Evolutionary conservation across 768 basidiomycete species (phyloP), one percentile per base, ranked within the genome.

Genomic region (Boletus sp.): DNA sequence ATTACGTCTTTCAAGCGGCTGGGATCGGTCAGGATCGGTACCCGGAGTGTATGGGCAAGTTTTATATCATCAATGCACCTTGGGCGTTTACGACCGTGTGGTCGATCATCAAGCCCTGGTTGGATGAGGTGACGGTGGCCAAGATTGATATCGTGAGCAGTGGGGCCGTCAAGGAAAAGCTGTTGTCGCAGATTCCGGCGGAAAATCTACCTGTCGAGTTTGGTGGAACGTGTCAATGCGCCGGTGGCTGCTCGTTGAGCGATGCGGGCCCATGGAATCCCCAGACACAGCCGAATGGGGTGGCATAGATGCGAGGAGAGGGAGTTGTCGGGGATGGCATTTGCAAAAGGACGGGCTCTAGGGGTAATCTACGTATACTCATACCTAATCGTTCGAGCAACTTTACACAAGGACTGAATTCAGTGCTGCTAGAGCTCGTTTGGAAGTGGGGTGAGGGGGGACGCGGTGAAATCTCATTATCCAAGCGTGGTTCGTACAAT

Each of bases 21-120:
- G 66, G 70, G 27, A 87, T 99, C 71, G 91, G 92, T 11, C 94
- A 97, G 71, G 83, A 97, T 75, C 79, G 88, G 60, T 98, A 94
- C 72, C 91, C 93, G 1, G 92, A 96, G 71, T 84, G 80, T 60
- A 93, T 98, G 96, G 96, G 96, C 76, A 92, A 90, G 69, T 98
- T 99, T 78, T 99, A 91, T 79, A 94, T 98, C 80, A 90, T 97
- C 81, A 98, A 98, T 67, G 90, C 93, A 0, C 96, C 96, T 0
- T 98, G 88, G 85, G 80, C 84, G 48, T 99, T 99, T 77, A 81
- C 83, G 47, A 81, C 87, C 37, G 88, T 96, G 21, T 99, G 95
- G 95, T 68, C 75, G 19, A 69, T 94, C 59, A 83, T 98, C 77
- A 96, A 92, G 76, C 85, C 84, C 3, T 98, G 92, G 92, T 76